These are phyloP conservation scores for Sungouiozyma ichnusensis DNA, from an alignment of 805 yeast species.

Conservation along the genomic window DNA sequence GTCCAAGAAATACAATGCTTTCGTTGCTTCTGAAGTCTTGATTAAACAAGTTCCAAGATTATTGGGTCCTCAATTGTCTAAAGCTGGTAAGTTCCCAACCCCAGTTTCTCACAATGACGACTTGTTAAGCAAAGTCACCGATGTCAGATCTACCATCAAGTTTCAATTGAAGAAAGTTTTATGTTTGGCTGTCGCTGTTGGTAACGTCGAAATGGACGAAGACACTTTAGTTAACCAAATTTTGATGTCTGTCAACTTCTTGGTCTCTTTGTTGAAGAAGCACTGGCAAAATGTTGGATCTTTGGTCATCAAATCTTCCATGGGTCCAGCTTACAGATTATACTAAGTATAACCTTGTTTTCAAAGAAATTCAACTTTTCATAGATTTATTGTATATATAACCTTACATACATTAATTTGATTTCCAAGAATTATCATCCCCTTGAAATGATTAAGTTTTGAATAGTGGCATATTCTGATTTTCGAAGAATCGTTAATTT, in stretches of 20 bases:
- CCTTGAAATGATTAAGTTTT: too few relatives aligned
- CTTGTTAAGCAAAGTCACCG: slow-evolving; percentile 88
- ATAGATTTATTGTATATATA: not conserved
- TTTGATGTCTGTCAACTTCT: slow-evolving; percentile 97
- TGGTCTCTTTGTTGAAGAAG: slow-evolving; percentile 98
- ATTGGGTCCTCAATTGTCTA: slow-evolving; percentile 99
- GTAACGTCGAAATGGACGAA: slow-evolving; percentile 99
- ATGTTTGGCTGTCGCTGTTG: slow-evolving; percentile 99
- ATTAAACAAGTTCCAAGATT: slow-evolving; percentile 99
- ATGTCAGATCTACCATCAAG: slow-evolving; percentile 98
- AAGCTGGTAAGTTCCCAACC: slow-evolving; percentile 99
- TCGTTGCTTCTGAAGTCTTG: slow-evolving; percentile 97
- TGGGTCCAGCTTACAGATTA: slow-evolving; percentile 99
- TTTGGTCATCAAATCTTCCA: slow-evolving; percentile 95
- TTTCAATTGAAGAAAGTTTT: slow-evolving; percentile 99
- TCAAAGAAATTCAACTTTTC: not conserved
- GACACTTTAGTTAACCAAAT: slow-evolving; percentile 93
- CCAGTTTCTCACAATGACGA: slow-evolving; percentile 99
- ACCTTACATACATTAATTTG: not conserved
- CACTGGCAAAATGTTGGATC: slow-evolving; percentile 99
- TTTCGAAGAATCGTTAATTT: too few relatives aligned
- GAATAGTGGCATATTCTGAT: too few relatives aligned
- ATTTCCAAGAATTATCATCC: not conserved
- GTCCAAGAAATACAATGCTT: slow-evolving; percentile 99
- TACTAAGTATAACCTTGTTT: slow-evolving; percentile 48